Base-by-base conservation (phyloP, 345 rosid species). In the Microthlaspi erraticum region DNA sequence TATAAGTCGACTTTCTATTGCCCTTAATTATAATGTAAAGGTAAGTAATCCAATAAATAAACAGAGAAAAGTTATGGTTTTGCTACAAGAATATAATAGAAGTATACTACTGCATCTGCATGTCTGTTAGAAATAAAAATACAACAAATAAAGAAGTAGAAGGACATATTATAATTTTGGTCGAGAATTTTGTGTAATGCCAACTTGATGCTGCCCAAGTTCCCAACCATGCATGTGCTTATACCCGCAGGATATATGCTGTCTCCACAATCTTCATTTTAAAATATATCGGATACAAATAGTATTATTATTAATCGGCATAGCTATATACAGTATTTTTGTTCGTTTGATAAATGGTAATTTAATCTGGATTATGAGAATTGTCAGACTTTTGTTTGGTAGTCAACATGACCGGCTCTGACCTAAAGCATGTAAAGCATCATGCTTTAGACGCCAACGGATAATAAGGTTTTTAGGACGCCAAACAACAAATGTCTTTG, bases 191-290 rank as follows among this genome's bases (percentile, higher is more conserved):
- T 46, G 66, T 76, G 64, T 61, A 39, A 56, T 69, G 75, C 60
- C 75, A 75, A 69, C 79, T 75, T 75, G 71, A 69, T 69, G 75
- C 61, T 69, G 50, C 79, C 75, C 60, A 62, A 76, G 70, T 68
- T 68, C 66, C 75, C 65, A 69, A 69, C 75, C 70, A 64, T 63
- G 75, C 79, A 76, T 76, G 79, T 76, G 79, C 66, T 55, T 48
- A 62, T 32, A 55, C 64, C 45, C 59, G 0, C 12, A 10, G 48
- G 20, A 54, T 63, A 62, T 53, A 75, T 31, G 43, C 64, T 68
- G 68, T 60, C 11, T 52, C 73, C 55, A 60, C 11, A 37, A 37
- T 72, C 13, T 72, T 26, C 29, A 23, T 10, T 50, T 54, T 10
- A n/a, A 18, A 44, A 42, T 10, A 7, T 10, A 50, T 42, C 7